Percentiles rank a stretch among this genome's conserved stretches.
These are phyloP conservation scores for Emmonsia crescens DNA, from an alignment of 2,329 filamentous ascomycete genomes.

Conservation along the genomic window DNA sequence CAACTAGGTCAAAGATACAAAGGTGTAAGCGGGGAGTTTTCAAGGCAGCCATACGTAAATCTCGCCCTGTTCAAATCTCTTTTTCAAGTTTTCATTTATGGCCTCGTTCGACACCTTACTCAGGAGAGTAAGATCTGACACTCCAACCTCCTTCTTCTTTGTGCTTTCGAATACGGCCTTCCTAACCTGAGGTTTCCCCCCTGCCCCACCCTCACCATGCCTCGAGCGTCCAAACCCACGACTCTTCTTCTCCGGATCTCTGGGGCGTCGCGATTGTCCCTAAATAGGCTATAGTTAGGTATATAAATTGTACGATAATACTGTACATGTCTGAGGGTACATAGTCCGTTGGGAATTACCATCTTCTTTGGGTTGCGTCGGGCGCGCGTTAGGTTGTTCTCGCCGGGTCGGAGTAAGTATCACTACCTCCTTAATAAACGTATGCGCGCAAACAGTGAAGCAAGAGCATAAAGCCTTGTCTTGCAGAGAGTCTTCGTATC, in stretches of 20 bases:
- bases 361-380: background rate
- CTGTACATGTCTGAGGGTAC: background rate
- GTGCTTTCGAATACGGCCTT: constrained; percentile 92
- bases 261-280: constrained; percentile 35
- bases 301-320: background rate
- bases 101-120: constrained; percentile 99
- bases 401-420: background rate
- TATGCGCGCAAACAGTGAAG: background rate
- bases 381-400: background rate
- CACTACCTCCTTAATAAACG: background rate
- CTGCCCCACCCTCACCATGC: constrained; percentile 32
- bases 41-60: constrained; percentile 59
- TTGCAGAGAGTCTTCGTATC: too few species aligned
- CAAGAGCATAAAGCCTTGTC: background rate
- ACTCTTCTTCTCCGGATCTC: constrained; percentile 33
- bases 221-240: constrained; percentile 33
- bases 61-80: constrained; percentile 91
- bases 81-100: constrained; percentile 98
- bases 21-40: background rate
- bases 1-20: background rate
- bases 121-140: constrained; percentile 91
- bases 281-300: constrained; percentile 11
- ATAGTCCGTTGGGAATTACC: background rate
- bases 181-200: constrained; percentile 61
- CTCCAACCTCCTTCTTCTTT: constrained; percentile 99